Conservation (phyloP, 192 early-diverging fungal genomes). For the Coemansia umbellata region DNA sequence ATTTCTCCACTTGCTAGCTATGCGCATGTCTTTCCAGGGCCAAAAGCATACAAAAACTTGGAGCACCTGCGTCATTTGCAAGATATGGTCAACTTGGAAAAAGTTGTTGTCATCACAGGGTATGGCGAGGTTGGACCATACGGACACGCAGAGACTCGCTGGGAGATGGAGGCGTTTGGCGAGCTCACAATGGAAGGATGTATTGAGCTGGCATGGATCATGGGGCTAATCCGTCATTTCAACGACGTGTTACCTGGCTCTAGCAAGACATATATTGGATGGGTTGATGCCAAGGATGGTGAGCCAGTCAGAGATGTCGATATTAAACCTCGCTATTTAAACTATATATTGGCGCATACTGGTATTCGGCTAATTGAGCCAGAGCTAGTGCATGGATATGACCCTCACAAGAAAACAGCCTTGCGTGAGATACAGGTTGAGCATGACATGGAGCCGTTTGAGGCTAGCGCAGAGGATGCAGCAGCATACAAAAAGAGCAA, state of each 20-base stretch:
- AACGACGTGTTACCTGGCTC: constrained; percentile 38
- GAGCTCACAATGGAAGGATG: constrained; percentile 54
- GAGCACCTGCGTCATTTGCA: constrained; percentile 61
- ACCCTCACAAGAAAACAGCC: constrained; percentile 78
- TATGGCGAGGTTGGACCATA: constrained; percentile 91
- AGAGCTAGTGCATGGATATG: constrained; percentile 75
- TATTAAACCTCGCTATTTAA: constrained; percentile 85
- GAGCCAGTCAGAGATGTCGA: constrained; percentile 83
- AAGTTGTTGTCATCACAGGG: constrained; percentile 84
- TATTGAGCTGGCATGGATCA: constrained; percentile 96
- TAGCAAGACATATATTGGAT: constrained; percentile 53
- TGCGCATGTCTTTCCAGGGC: constrained; percentile 79
- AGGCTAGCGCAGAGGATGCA: constrained; percentile 84
- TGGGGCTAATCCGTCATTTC: constrained; percentile 89
- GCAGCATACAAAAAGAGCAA: constrained; percentile 77
- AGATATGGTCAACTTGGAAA: constrained; percentile 84
- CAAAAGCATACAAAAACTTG: constrained; percentile 62
- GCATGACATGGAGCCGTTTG: constrained; percentile 82
- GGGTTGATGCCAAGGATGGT: constrained; percentile 79
- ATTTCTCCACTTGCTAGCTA: constrained; percentile 78
- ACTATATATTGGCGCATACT: constrained; percentile 77
- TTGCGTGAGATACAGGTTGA: constrained; percentile 84
- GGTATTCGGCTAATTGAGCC: constrained; percentile 66
- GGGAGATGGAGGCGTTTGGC: constrained; percentile 92
- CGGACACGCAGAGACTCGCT: constrained; percentile 85